Conservation (phyloP, 1,284 basidiomycete species). For the Ceratobasidium sp. region DNA sequence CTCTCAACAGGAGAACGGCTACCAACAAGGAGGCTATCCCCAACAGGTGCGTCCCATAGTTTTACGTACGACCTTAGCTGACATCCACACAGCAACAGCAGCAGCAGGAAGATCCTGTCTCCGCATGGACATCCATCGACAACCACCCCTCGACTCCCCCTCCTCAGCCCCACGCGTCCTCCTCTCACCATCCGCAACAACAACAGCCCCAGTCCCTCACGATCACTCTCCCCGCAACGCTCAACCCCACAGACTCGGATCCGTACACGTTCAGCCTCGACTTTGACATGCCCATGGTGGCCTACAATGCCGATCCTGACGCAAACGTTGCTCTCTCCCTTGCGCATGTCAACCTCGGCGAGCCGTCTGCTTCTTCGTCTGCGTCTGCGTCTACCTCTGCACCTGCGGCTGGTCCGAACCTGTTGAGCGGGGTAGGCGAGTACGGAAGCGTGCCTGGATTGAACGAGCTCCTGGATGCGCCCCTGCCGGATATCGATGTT, state of each 20-base stretch:
- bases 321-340: slow-evolving; percentile 38
- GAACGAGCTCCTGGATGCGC: slow-evolving; percentile 24
- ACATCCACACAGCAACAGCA: not conserved
- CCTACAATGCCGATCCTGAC: slow-evolving; percentile 37
- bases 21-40: slow-evolving; percentile 7
- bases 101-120: slow-evolving; percentile 22
- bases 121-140: not conserved
- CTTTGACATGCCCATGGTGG: slow-evolving; percentile 42
- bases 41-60: slow-evolving; percentile 8
- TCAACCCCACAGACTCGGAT: slow-evolving; percentile 26
- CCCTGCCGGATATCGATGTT: slow-evolving; percentile 28
- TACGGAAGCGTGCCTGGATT: slow-evolving; percentile 24
- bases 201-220: slow-evolving; percentile 19
- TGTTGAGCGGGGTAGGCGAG: slow-evolving; percentile 6
- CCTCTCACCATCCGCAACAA: too few relatives aligned
- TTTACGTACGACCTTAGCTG: not conserved
- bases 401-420: not conserved
- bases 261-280: slow-evolving; percentile 37
- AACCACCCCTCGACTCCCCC: slow-evolving; percentile 8
- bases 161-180: not conserved
- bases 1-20: not conserved
- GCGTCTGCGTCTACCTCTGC: too few relatives aligned
- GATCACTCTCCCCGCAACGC: slow-evolving; percentile 30
- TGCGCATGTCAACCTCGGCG: slow-evolving; percentile 15
- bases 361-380: not conserved